Evolutionary conservation across 768 basidiomycete species (phyloP).

Genomic region (Boletus sp.): DNA sequence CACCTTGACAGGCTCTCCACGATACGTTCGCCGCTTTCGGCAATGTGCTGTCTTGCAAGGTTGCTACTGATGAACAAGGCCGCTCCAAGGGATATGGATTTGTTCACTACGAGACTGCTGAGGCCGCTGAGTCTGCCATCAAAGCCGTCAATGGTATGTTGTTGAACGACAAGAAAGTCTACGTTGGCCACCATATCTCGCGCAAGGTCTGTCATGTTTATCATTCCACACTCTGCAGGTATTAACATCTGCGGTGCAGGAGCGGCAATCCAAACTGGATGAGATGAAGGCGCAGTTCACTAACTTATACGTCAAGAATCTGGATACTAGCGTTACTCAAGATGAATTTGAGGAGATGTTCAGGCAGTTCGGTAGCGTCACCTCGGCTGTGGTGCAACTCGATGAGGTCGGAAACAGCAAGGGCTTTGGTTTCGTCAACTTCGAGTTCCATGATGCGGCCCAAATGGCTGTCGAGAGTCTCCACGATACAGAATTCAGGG

Average conservation of each 20-base stretch:
- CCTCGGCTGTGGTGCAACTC: constrained; percentile 79
- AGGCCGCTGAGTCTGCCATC: constrained; percentile 94
- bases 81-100: constrained; percentile 97
- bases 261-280: constrained; percentile 97
- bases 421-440: constrained; percentile 99
- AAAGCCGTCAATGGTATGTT: constrained; percentile 99
- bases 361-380: constrained; percentile 70
- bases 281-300: constrained; percentile 98
- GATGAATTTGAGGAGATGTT: constrained; percentile 88
- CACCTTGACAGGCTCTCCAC: constrained; percentile 75
- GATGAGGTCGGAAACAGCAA: constrained; percentile 92
- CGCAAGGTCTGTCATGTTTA: constrained; percentile 64
- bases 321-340: constrained; percentile 78
- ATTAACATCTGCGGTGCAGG: constrained; percentile 41
- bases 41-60: constrained; percentile 98
- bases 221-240: too few species aligned
- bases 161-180: constrained; percentile 99
- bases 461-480: constrained; percentile 84
- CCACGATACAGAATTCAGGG: constrained; percentile 79
- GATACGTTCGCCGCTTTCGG: constrained; percentile 99
- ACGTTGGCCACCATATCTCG: constrained; percentile 94
- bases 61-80: constrained; percentile 93
- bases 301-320: constrained; percentile 98
- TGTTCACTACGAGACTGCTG: constrained; percentile 98
- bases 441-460: constrained; percentile 87